Evolutionary conservation across 2,329 filamentous ascomycete species (phyloP).

Genomic region (Fusarium zealandicum): DNA sequence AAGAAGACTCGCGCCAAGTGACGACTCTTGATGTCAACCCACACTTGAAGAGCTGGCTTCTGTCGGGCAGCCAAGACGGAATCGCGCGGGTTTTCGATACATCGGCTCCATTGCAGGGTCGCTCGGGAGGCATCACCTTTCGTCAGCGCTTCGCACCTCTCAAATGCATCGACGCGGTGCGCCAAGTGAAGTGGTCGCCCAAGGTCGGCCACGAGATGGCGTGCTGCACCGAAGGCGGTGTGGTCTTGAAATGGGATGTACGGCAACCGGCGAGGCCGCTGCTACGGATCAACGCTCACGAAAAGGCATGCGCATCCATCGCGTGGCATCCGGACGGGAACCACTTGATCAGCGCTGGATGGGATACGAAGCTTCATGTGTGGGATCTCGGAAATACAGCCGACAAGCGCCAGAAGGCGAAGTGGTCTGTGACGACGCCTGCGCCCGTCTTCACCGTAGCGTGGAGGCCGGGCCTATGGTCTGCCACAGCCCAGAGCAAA

Average conservation of each 20-base stretch:
- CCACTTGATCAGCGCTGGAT: conserved; percentile 69
- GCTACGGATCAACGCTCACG: conserved; percentile 67
- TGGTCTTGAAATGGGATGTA: conserved; percentile 70
- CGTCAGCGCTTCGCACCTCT: conserved; percentile 53
- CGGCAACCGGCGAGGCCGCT: conserved; percentile 61
- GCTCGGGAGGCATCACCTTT: conserved; percentile 59
- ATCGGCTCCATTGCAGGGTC: conserved; percentile 55
- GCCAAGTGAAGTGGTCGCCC: conserved; percentile 71
- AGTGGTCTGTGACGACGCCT: conserved; percentile 67
- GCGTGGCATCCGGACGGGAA: conserved; percentile 73
- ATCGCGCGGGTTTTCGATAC: conserved; percentile 69
- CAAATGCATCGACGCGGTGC: conserved; percentile 55
- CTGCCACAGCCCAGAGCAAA: conserved; percentile 66
- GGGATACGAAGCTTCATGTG: conserved; percentile 67
- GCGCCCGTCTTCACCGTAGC: conserved; percentile 65
- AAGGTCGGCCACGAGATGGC: conserved; percentile 68
- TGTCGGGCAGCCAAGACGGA: conserved; percentile 71
- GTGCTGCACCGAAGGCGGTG: conserved; percentile 68
- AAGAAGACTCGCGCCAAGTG: conserved; percentile 69
- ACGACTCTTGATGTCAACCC: conserved; percentile 70
- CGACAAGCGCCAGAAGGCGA: conserved; percentile 70
- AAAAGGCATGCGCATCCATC: conserved; percentile 65
- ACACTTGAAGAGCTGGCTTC: conserved; percentile 62
- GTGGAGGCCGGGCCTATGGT: conserved; percentile 72
- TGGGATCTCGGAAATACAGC: conserved; percentile 69